Base-by-base conservation (phyloP, 2,329 filamentous ascomycete species). In the Rugonectria rugulosa region DNA sequence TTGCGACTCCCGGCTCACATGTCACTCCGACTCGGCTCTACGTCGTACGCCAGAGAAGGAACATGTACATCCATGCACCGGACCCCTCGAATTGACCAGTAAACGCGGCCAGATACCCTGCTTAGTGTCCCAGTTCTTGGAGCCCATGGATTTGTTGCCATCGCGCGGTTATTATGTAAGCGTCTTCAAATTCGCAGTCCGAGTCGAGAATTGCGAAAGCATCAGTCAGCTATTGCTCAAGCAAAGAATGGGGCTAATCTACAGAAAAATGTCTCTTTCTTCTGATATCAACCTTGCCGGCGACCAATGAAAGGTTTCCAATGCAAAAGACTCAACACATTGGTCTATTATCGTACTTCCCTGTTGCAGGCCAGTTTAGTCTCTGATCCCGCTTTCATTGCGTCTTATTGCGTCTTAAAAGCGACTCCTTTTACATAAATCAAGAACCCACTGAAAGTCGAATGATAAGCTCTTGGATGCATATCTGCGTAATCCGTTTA, bases 141-240 rank as follows among this genome's bases (percentile, higher is more conserved):
- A 3, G 15, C 37, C 41, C 47, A 46, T 61, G 60, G 40, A 55
- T 55, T 55, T 41, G 34, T 44, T 19, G 14, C n/a, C 14, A 14
- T 54, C 32, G 31, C 42, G 42, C 32, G 40, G 36, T 45, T 50
- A 57, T 65, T 66, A 66, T 62, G 58, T 67, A 65, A 67, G 53
- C 62, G 17, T 27, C 47, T n/a, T 20, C 17, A 7, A 55, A 59
- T 55, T 41, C 50, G 55, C 45, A 40, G 36, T 59, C 48, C 24
- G 34, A 53, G 53, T 51, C 21, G 43, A 36, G 47, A 60, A 66
- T 66, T 67, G 60, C 43, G 60, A 63, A 59, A 66, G 62, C 64
- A 66, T 66, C 64, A 67, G 64, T 67, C 64, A 67, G 62, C 64
- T 37, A 4, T 31, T 44, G 23, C 32, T 41, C 26, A 24, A n/a